These are phyloP conservation scores for Aspergillus tamarii DNA, from an alignment of 2,329 filamentous ascomycete species.

Conservation along the genomic window DNA sequence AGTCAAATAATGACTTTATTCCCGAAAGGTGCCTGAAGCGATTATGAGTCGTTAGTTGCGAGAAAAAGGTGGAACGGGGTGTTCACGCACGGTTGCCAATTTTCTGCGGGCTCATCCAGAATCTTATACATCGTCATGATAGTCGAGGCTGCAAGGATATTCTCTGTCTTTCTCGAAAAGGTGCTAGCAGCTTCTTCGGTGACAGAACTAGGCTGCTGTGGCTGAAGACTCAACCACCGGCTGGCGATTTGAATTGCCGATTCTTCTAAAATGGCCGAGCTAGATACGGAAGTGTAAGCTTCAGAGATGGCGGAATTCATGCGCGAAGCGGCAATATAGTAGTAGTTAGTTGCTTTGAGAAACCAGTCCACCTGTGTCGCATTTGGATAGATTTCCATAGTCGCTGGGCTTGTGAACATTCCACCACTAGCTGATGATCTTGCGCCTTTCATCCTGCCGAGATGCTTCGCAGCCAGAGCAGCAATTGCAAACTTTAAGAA, in stretches of 20 bases:
- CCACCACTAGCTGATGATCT: constrained; percentile 25
- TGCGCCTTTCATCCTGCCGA: constrained; percentile 36
- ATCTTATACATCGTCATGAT: constrained; percentile 67
- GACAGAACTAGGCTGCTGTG: constrained; percentile 14
- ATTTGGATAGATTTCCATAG: constrained; percentile 56
- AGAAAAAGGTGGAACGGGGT: constrained; percentile 9
- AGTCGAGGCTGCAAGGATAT: constrained; percentile 62
- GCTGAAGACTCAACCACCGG: constrained; percentile 27
- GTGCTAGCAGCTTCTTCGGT: constrained; percentile 16
- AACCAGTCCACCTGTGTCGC: constrained; percentile 57
- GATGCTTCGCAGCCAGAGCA: constrained; percentile 45
- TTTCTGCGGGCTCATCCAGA: constrained; percentile 61
- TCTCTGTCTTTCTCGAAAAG: constrained; percentile 54
- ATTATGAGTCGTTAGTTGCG: neutral
- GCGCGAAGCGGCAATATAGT: constrained; percentile 60
- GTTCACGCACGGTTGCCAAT: constrained; percentile 55
- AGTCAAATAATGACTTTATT: constrained; percentile 59
- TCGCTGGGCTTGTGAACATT: constrained; percentile 45
- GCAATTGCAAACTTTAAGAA: constrained; percentile 42
- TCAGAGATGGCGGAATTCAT: constrained; percentile 43
- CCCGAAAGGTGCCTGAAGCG: constrained; percentile 60
- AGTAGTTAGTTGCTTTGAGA: constrained; percentile 64
- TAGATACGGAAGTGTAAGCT: constrained; percentile 34
- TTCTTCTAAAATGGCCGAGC: constrained; percentile 33
- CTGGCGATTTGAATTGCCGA: constrained; percentile 34